Percentiles rank a stretch among this genome's conserved stretches.
Conservation (phyloP, 257 asterid species). For the Forsythia suspensa region DNA sequence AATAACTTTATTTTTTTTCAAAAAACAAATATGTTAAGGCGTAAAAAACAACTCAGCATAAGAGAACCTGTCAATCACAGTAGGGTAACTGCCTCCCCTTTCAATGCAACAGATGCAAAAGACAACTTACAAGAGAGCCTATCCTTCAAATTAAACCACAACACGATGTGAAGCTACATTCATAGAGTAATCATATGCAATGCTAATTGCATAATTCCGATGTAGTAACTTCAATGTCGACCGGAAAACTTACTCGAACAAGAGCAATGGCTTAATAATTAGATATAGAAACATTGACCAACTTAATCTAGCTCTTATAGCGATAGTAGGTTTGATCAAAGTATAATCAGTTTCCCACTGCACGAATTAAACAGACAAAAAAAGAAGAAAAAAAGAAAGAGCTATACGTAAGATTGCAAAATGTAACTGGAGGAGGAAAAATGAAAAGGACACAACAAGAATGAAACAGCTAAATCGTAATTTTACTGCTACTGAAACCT, state of each 20-base stretch:
- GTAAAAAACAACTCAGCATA: too few relatives aligned
- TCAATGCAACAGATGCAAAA: neutral
- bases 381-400: neutral
- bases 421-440: neutral
- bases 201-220: neutral
- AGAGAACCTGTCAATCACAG: too few relatives aligned
- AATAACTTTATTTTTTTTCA: too few relatives aligned
- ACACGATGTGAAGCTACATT: neutral
- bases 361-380: neutral
- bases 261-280: neutral
- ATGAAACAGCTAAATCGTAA: conserved; percentile 32
- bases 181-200: neutral
- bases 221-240: neutral
- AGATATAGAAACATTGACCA: neutral
- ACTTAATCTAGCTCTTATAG: neutral
- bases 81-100: neutral
- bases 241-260: neutral
- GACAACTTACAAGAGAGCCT: neutral
- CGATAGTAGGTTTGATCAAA: neutral
- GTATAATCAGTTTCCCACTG: neutral
- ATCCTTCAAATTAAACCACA: neutral
- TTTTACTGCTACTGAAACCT: conserved; percentile 21
- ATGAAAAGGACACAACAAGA: neutral
- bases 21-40: too few relatives aligned
- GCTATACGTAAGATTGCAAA: neutral